Evolutionary conservation across 2,329 filamentous ascomycete species (phyloP).

Genomic region (Fusarium proliferatum): DNA sequence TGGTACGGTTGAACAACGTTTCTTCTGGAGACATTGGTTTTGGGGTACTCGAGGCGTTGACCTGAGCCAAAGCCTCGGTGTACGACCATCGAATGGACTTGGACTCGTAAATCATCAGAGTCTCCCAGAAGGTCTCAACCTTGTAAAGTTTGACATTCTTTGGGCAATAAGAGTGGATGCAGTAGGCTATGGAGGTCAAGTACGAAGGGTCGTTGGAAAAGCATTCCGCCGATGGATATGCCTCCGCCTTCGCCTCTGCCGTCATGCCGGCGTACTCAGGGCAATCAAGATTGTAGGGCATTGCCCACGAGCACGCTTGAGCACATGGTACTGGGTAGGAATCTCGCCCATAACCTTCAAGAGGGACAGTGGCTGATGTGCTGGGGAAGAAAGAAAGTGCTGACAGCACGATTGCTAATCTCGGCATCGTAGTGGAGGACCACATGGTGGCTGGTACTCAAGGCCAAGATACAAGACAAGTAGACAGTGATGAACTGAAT

Average conservation of each 20-base stretch:
- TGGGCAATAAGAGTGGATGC: conserved; percentile 21
- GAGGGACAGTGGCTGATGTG: conserved; percentile 11
- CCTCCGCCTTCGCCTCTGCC: conserved; percentile 20
- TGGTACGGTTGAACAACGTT: conserved; percentile 26
- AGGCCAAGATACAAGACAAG: fast-evolving
- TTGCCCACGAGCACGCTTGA: conserved; percentile 28
- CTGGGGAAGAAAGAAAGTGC: not conserved
- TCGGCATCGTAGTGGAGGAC: not conserved
- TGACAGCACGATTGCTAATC: not conserved
- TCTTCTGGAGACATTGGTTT: conserved; percentile 1
- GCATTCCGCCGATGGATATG: conserved; percentile 28
- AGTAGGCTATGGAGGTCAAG: conserved; percentile 39
- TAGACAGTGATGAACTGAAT: too few species aligned
- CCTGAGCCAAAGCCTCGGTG: conserved; percentile 15
- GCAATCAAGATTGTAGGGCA: conserved; percentile 32
- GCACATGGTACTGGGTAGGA: conserved; percentile 18
- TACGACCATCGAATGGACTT: conserved; percentile 22
- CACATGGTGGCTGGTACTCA: not conserved
- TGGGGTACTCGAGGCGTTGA: conserved; percentile 12
- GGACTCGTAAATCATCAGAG: conserved; percentile 21
- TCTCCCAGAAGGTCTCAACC: conserved; percentile 35
- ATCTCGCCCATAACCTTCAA: conserved; percentile 35
- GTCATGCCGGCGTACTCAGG: conserved; percentile 38
- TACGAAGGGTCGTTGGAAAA: conserved; percentile 27
- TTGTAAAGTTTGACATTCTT: not conserved